Conservation (phyloP, 2,329 filamentous ascomycete genomes). For the Huntiella abstrusa region DNA sequence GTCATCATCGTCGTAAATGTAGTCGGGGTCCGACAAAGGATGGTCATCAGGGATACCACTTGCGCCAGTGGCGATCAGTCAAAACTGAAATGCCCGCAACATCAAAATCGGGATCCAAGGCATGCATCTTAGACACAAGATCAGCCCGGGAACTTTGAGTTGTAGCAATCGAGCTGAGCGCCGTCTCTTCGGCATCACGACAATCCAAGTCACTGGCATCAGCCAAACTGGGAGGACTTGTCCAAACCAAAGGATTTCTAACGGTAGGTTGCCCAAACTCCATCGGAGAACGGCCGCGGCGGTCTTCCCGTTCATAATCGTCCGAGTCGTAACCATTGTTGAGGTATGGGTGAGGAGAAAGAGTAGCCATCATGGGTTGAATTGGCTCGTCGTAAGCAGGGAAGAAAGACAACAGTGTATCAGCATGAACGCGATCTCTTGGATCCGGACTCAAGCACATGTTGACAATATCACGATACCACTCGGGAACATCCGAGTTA, state of each 20-base stretch:
- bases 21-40: background rate
- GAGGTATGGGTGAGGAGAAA: constrained; percentile 13
- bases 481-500: constrained; percentile 49
- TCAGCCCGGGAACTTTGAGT: background rate
- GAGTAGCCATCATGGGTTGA: constrained; percentile 14
- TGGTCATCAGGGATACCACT: background rate
- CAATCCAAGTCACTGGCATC: constrained; percentile 6
- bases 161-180: background rate
- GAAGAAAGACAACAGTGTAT: constrained; percentile 50
- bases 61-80: background rate
- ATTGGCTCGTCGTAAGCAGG: constrained; percentile 22
- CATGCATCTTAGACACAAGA: background rate
- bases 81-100: constrained; percentile 3
- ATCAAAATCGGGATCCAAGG: constrained; percentile 1
- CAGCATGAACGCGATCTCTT: constrained; percentile 52
- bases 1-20: constrained; percentile 2
- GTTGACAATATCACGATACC: constrained; percentile 58
- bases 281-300: constrained; percentile 10
- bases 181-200: constrained; percentile 2
- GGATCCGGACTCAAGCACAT: constrained; percentile 62
- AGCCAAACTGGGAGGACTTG: constrained; percentile 9
- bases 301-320: constrained; percentile 8
- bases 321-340: constrained; percentile 5
- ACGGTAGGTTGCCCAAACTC: constrained; percentile 8
- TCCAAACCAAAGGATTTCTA: constrained; percentile 9